Conservation (phyloP, 495 filamentous ascomycete species). For the Aspergillus conjunctus region DNA sequence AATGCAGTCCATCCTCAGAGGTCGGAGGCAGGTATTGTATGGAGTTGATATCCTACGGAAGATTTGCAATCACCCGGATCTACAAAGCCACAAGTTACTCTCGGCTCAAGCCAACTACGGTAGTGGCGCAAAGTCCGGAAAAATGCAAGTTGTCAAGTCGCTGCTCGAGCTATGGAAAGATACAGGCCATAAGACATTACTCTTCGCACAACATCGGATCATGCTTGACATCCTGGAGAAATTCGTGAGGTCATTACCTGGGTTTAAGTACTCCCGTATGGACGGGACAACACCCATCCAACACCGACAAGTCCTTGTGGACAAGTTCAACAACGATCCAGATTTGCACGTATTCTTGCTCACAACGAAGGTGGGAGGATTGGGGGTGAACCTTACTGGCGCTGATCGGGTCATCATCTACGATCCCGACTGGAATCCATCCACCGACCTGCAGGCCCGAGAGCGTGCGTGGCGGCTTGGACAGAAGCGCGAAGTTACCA, state of each 20-base stretch:
- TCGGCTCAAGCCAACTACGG: conserved; percentile 71
- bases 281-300: conserved; percentile 87
- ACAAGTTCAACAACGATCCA: conserved; percentile 83
- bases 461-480: conserved; percentile 95
- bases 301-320: conserved; percentile 78
- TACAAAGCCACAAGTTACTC: conserved; percentile 65
- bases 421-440: conserved; percentile 98
- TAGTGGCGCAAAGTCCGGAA: conserved; percentile 72
- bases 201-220: conserved; percentile 88
- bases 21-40: conserved; percentile 75
- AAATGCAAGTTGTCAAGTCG: conserved; percentile 89
- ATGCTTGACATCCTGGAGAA: conserved; percentile 92
- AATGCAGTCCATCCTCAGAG: conserved; percentile 73
- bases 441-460: conserved; percentile 90
- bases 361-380: conserved; percentile 91
- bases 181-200: conserved; percentile 83
- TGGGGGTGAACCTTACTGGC: conserved; percentile 92
- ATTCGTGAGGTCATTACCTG: conserved; percentile 64
- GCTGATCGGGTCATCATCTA: conserved; percentile 96
- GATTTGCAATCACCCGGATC: conserved; percentile 95
- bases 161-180: conserved; percentile 84
- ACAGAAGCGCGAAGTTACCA: conserved; percentile 89
- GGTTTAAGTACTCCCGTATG: conserved; percentile 84
- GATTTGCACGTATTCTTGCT: conserved; percentile 85
- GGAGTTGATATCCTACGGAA: conserved; percentile 92